phyloP scores from a whole-genome alignment of 2,329 filamentous ascomycete genomes.

The Coniochaeta pulveracea region DNA sequence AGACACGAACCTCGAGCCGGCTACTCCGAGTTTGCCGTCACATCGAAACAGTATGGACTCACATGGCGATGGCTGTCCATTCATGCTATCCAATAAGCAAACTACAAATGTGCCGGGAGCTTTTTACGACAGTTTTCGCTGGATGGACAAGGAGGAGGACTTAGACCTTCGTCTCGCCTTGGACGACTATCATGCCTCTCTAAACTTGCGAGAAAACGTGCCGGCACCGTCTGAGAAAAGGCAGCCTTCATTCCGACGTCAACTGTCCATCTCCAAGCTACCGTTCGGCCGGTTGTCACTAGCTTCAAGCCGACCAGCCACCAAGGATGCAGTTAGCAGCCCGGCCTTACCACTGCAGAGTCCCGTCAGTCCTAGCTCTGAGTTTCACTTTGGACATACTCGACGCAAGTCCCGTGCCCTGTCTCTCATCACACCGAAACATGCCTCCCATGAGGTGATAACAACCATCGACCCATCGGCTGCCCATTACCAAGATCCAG shows the following conservation, averaged over 20 bases:
- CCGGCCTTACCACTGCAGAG: constrained; percentile 16
- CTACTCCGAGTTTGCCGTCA: constrained; percentile 14
- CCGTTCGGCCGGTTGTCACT: constrained; percentile 47
- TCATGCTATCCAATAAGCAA: too few relatives aligned
- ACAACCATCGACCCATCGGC: constrained; percentile 58
- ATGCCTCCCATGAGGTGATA: constrained; percentile 29
- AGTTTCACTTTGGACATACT: constrained; percentile 20
- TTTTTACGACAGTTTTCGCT: constrained; percentile 58
- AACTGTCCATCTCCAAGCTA: constrained; percentile 59
- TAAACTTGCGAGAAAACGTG: constrained; percentile 43
- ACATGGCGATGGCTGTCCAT: too few relatives aligned
- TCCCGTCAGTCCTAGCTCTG: constrained; percentile 15
- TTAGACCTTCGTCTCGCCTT: constrained; percentile 56
- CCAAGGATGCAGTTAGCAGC: constrained; percentile 25
- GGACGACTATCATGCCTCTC: constrained; percentile 60
- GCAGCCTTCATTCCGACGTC: constrained; percentile 55
- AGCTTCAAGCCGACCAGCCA: constrained; percentile 33
- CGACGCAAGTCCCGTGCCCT: constrained; percentile 43
- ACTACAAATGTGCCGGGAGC: constrained; percentile 31
- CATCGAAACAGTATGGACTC: constrained; percentile 19
- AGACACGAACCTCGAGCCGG: constrained; percentile 17
- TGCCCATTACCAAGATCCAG: constrained; percentile 81
- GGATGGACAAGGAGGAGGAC: constrained; percentile 63
- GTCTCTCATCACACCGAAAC: constrained; percentile 39
- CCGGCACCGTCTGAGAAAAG: constrained; percentile 31